Conservation (phyloP, 2,329 filamentous ascomycete species). For the Fusarium nematophilum region DNA sequence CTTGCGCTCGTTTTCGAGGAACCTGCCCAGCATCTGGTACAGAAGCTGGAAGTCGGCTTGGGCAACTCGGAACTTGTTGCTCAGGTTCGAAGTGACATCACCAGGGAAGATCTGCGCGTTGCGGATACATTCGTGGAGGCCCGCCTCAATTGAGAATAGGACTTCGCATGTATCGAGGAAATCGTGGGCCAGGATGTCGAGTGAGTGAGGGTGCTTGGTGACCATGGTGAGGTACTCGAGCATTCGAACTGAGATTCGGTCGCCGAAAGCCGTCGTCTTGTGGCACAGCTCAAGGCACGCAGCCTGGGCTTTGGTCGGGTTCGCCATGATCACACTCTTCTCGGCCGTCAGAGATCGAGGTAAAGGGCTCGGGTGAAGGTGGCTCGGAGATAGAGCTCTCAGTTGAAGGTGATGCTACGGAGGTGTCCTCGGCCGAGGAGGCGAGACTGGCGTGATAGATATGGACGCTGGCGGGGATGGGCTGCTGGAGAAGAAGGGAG, state of each 20-base stretch:
- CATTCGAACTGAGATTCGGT: constrained; percentile 73
- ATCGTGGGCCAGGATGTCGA: constrained; percentile 70
- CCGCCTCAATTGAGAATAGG: constrained; percentile 74
- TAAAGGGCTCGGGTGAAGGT: constrained; percentile 6
- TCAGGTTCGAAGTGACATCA: constrained; percentile 72
- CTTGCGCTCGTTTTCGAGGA: constrained; percentile 71
- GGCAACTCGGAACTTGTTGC: constrained; percentile 71
- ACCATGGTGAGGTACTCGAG: constrained; percentile 71
- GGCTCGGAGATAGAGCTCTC: constrained; percentile 8
- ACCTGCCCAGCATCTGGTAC: constrained; percentile 70
- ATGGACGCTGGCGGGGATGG: constrained; percentile 4
- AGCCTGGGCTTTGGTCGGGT: constrained; percentile 45
- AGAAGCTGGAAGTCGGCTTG: constrained; percentile 71
- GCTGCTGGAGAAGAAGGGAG: constrained; percentile 28
- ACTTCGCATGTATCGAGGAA: constrained; percentile 75
- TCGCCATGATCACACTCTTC: constrained; percentile 39
- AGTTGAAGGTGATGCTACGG: neutral
- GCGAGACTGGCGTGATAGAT: constrained; percentile 3
- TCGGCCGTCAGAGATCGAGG: constrained; percentile 36
- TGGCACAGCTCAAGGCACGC: constrained; percentile 60
- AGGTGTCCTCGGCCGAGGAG: constrained; percentile 24
- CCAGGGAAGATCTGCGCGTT: constrained; percentile 64
- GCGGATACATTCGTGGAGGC: constrained; percentile 64
- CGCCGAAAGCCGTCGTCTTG: constrained; percentile 68
- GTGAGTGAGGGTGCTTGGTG: constrained; percentile 65